Evolutionary conservation across 1,284 basidiomycete genomes (phyloP).

Genomic region (Vanrija sp.): DNA sequence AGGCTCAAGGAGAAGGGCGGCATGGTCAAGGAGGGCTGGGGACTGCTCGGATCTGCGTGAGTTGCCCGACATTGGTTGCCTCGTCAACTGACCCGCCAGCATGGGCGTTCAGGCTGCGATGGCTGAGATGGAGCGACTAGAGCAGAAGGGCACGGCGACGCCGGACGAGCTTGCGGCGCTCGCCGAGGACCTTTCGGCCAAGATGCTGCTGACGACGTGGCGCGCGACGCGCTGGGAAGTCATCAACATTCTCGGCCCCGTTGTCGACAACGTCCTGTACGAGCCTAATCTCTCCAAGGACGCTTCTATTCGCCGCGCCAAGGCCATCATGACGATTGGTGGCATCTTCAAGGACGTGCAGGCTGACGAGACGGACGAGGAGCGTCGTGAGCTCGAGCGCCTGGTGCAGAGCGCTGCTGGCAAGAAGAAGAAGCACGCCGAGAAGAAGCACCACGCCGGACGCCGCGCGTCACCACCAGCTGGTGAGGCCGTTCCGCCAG

Average conservation of each 20-base stretch:
- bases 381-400: conserved; percentile 84
- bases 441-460: conserved; percentile 28
- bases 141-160: conserved; percentile 74
- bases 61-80: too few relatives aligned
- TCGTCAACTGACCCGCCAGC: conserved; percentile 42
- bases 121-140: conserved; percentile 86
- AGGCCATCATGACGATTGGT: conserved; percentile 77
- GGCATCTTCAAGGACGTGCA: conserved; percentile 76
- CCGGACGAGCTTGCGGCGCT: conserved; percentile 80
- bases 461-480: background rate
- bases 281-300: conserved; percentile 67
- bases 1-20: conserved; percentile 91
- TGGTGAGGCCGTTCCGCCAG: too few relatives aligned
- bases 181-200: conserved; percentile 92
- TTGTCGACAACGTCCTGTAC: conserved; percentile 74
- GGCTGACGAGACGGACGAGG: conserved; percentile 85
- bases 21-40: conserved; percentile 90
- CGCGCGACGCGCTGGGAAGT: conserved; percentile 90
- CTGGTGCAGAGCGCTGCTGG: conserved; percentile 48
- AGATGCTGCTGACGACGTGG: conserved; percentile 94
- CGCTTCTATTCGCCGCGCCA: conserved; percentile 72
- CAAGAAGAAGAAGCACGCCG: conserved; percentile 48
- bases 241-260: conserved; percentile 61
- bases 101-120: conserved; percentile 62
- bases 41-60: conserved; percentile 79